Evolutionary conservation across 345 rosid species (phyloP).

Genomic region (Linum trigynum): DNA sequence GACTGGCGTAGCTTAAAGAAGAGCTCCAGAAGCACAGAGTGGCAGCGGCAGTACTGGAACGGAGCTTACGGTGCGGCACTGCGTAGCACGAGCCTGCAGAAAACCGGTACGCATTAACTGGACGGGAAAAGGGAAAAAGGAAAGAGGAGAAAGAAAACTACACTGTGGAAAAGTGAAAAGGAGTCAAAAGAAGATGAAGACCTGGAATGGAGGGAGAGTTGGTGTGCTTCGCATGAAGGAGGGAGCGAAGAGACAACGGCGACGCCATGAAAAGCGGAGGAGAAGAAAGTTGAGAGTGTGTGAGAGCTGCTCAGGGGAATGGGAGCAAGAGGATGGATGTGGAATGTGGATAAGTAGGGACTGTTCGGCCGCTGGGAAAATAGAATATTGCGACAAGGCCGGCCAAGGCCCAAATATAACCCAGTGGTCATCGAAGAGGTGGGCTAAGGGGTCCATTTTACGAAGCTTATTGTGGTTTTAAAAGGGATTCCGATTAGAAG

Average conservation of each 20-base stretch:
- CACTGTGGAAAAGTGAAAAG: background rate
- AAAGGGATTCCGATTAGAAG: too few species aligned
- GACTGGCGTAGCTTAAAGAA: constrained; percentile 21
- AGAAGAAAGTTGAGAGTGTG: background rate
- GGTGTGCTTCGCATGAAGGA: constrained; percentile 24
- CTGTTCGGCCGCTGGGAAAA: too few species aligned
- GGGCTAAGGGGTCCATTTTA: too few species aligned
- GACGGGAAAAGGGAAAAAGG: background rate
- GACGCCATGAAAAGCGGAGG: constrained; percentile 40
- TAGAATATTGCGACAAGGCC: too few species aligned
- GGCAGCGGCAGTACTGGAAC: constrained; percentile 7
- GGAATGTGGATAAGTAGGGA: too few species aligned
- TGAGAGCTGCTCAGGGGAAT: too few species aligned
- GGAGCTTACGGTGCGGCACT: constrained; percentile 15
- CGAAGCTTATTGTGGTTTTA: too few species aligned
- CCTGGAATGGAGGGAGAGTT: constrained; percentile 38
- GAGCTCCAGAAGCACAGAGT: constrained; percentile 27
- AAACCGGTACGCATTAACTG: background rate
- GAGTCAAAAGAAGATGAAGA: constrained; percentile 14
- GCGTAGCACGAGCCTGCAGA: constrained; percentile 33
- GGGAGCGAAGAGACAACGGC: constrained; percentile 35
- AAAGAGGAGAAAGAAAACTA: background rate
- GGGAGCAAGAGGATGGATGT: too few species aligned
- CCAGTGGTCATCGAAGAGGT: too few species aligned
- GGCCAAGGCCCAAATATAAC: too few species aligned